Evolutionary conservation across 2,329 filamentous ascomycete species (phyloP).

Genomic region (Hypoxylon rubiginosum): DNA sequence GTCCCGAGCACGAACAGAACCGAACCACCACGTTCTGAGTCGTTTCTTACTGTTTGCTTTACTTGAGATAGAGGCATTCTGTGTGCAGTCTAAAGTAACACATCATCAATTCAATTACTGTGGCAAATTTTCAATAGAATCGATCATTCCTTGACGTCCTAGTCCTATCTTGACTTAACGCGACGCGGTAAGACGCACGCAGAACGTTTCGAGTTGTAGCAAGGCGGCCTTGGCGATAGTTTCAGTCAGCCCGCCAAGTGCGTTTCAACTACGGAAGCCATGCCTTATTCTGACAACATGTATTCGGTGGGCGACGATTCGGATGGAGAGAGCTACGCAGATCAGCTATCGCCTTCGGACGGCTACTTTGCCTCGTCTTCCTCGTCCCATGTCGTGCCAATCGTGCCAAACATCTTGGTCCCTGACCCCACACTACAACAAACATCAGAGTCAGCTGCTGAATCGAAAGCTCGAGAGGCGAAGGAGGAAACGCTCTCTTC

Average conservation of each 20-base stretch:
- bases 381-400: conserved; percentile 56
- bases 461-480: conserved; percentile 61
- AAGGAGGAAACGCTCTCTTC: conserved; percentile 57
- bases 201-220: conserved; percentile 45
- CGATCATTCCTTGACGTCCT: conserved; percentile 9
- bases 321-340: conserved; percentile 52
- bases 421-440: conserved; percentile 61
- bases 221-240: conserved; percentile 48
- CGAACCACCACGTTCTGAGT: conserved; percentile 24
- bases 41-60: conserved; percentile 11
- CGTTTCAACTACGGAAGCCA: conserved; percentile 52
- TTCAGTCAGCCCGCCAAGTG: conserved; percentile 46
- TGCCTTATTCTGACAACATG: conserved; percentile 65
- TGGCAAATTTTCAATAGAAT: conserved; percentile 10
- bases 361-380: conserved; percentile 62
- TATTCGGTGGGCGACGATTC: conserved; percentile 57
- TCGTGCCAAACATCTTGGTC: conserved; percentile 63
- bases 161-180: conserved; percentile 8
- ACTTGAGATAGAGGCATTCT: conserved; percentile 33
- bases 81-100: conserved; percentile 1
- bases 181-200: conserved; percentile 41
- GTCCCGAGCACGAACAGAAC: conserved; percentile 2
- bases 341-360: conserved; percentile 63
- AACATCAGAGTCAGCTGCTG: conserved; percentile 48
- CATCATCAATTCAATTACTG: conserved; percentile 3